phyloP scores from a whole-genome alignment of 345 rosid species.

The Boechera divaricarpa region DNA sequence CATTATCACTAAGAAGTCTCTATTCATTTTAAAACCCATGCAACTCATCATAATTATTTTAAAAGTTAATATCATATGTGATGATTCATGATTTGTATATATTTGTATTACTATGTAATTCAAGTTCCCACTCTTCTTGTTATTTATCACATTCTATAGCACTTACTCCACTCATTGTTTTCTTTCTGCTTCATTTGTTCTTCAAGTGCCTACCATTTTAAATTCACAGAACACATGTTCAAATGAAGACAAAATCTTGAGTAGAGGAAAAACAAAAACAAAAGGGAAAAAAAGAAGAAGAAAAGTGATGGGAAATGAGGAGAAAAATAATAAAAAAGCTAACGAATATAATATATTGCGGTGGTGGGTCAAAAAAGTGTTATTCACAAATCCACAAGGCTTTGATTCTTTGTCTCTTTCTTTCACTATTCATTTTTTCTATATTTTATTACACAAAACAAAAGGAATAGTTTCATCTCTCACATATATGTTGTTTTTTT shows the following conservation, averaged over 20 bases:
- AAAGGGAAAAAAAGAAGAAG: conserved; percentile 25
- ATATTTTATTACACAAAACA: conserved; percentile 36
- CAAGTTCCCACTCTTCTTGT: neutral
- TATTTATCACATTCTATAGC: neutral
- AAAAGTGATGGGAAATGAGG: conserved; percentile 39
- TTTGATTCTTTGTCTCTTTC: conserved; percentile 46
- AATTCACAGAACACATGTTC: conserved; percentile 29
- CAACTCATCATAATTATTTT: conserved; percentile 1
- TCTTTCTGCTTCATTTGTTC: neutral
- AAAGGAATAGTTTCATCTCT: conserved; percentile 38
- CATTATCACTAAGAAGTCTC: conserved; percentile 5
- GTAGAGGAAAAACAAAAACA: conserved; percentile 4
- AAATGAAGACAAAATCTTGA: conserved; percentile 41
- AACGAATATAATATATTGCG: conserved; percentile 28
- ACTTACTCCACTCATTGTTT: conserved; percentile 25
- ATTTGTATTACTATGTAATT: neutral
- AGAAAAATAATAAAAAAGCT: conserved; percentile 42
- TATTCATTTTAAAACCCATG: neutral
- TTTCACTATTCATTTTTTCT: conserved; percentile 35
- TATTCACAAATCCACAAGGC: conserved; percentile 44
- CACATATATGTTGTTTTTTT: neutral
- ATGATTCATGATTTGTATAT: neutral
- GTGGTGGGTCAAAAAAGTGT: conserved; percentile 50
- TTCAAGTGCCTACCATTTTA: conserved; percentile 21
- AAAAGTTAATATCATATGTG: neutral